Base-by-base conservation (phyloP, 1,284 basidiomycete genomes). In the Apiotrichum sp. region DNA sequence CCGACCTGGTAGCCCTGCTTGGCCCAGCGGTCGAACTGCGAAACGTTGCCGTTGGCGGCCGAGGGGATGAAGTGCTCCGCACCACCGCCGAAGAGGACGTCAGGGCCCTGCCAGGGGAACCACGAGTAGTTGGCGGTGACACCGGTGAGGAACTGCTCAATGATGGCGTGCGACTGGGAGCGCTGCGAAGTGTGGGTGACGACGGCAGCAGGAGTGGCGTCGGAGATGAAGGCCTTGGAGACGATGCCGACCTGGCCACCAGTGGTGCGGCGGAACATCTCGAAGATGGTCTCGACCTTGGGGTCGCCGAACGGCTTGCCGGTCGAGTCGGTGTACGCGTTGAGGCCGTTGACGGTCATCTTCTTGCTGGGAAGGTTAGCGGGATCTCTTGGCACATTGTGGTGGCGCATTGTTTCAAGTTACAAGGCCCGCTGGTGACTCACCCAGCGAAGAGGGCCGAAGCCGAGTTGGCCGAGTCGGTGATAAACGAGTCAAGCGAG, bases 401-500 rank as follows among this genome's bases (percentile, higher is more conserved):
- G 29, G 29, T 29, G 29, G 29, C 29, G 29, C 29, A 29, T 29
- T 29, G 29, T 29, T 29, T 29, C 29, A 29, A 29, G 29, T 29
- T 29, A 29, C 29, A 29, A 29, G 3, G 29, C 29, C 29, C 29
- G 3, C 29, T 29, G 29, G 29, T 29, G 29, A 53, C 51, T 39
- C n/a, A 50, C 57, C 77, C 77, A 1, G 71, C 65, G 65, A 73
- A 74, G 8, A 79, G 68, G 1, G 78, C 71, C 1, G 77, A 75
- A 3, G 78, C 78, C n/a, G 71, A 74, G 68, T 79, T 79, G 64
- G 78, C 78, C 36, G 76, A 77, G 61, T 78, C 76, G 59, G 75
- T 73, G 59, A 74, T 74, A 66, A 74, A 74, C 11, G 65, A 67
- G 61, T 72, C 70, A 40, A 72, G 66, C 39, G 62, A 65, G 55